These are phyloP conservation scores for Ophiostoma sp. DNA, from an alignment of 2,329 filamentous ascomycete species.

Conservation along the genomic window DNA sequence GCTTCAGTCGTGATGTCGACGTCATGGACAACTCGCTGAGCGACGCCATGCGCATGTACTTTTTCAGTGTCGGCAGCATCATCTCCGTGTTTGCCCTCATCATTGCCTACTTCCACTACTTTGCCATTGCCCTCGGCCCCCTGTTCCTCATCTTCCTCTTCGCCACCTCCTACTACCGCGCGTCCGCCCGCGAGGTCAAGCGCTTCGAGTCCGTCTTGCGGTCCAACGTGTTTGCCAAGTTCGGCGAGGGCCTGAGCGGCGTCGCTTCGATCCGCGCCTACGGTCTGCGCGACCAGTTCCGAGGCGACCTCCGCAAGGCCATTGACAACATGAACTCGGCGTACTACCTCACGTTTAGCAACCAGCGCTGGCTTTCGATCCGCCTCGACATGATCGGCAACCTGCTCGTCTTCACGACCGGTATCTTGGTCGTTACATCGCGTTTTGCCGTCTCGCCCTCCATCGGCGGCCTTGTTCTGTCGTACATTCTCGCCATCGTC, in stretches of 20 bases:
- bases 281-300: conserved; percentile 71
- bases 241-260: conserved; percentile 80
- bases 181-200: conserved; percentile 90
- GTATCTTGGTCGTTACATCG: conserved; percentile 86
- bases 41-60: conserved; percentile 89
- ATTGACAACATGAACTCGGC: conserved; percentile 92
- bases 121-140: conserved; percentile 56
- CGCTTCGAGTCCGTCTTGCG: conserved; percentile 86
- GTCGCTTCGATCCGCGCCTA: conserved; percentile 86
- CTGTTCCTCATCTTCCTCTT: conserved; percentile 74
- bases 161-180: conserved; percentile 79
- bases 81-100: conserved; percentile 80
- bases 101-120: conserved; percentile 93
- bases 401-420: conserved; percentile 76
- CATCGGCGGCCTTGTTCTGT: conserved; percentile 80
- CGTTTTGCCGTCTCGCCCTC: conserved; percentile 80
- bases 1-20: conserved; percentile 91
- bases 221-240: conserved; percentile 83
- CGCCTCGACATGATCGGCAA: conserved; percentile 82
- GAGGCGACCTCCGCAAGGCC: conserved; percentile 59
- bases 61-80: conserved; percentile 77
- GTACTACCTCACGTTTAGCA: conserved; percentile 92
- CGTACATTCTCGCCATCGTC: conserved; percentile 87
- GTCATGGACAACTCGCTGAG: conserved; percentile 92
- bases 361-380: conserved; percentile 86